Evolutionary conservation across 139 green algal genomes (phyloP).

Genomic region (Chlorella sp.): DNA sequence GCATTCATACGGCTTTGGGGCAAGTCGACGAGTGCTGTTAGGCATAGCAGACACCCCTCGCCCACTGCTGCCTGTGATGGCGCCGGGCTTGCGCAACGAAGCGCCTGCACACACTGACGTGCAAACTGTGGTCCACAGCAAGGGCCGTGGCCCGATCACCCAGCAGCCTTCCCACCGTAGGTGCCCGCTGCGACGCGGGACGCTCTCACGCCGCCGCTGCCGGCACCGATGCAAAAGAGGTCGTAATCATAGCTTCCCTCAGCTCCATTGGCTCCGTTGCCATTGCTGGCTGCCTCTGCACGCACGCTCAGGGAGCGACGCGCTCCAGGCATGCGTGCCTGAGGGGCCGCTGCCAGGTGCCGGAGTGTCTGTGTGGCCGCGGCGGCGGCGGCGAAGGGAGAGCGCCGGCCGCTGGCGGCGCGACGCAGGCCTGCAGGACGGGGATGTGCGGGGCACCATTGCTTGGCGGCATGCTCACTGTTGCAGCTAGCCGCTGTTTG

Average conservation of each 20-base stretch:
- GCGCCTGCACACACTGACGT: not conserved
- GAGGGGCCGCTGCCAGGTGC: not conserved
- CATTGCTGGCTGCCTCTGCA: not conserved
- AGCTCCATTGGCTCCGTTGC: not conserved
- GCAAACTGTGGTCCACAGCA: no score
- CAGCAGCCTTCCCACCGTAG: slow-evolving; percentile 53
- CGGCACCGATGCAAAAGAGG: slow-evolving; percentile 85
- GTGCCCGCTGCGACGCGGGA: slow-evolving; percentile 70
- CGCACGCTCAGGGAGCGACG: slow-evolving; percentile 6
- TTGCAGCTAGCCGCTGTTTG: not conserved
- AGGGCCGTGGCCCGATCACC: not conserved
- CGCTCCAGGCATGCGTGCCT: not conserved
- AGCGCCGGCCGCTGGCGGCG: slow-evolving; percentile 3
- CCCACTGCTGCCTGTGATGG: no score
- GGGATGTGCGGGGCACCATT: not conserved
- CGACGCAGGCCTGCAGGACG: not conserved
- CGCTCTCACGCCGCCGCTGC: slow-evolving; percentile 78
- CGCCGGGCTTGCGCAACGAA: no score
- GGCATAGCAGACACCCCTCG: no score
- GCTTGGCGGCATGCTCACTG: not conserved
- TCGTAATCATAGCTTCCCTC: slow-evolving; percentile 75
- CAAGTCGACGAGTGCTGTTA: no score
- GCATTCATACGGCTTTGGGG: no score
- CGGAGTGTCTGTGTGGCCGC: not conserved
- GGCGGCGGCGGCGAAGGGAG: not conserved